These are phyloP conservation scores for Lindgomyces ingoldianus DNA, from an alignment of 495 filamentous ascomycete species.

Conservation along the genomic window DNA sequence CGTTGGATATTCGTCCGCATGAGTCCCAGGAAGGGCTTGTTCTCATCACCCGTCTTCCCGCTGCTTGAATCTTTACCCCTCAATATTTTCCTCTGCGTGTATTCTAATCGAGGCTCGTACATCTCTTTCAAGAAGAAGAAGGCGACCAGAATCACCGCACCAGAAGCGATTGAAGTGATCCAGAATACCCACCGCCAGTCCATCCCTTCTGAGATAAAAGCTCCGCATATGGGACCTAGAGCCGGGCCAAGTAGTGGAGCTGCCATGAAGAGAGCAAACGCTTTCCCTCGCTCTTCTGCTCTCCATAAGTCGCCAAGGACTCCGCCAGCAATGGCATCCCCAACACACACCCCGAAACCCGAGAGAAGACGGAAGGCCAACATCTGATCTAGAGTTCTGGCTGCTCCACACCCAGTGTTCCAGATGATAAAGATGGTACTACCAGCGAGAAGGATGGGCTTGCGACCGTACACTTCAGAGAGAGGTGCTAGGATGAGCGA, in stretches of 20 bases:
- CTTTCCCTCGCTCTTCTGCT: conserved; percentile 49
- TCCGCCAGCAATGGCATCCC: conserved; percentile 53
- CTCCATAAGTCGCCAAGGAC: conserved; percentile 56
- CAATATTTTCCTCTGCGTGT: no score
- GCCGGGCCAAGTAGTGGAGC: conserved; percentile 56
- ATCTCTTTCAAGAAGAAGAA: conserved; percentile 2
- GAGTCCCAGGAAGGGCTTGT: conserved; percentile 32
- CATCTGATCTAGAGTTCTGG: conserved; percentile 51
- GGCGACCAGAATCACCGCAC: conserved; percentile 31
- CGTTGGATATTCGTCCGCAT: conserved; percentile 22
- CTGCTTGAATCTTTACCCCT: neutral
- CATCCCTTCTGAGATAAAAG: conserved; percentile 52
- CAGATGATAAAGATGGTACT: conserved; percentile 58
- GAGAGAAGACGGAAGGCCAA: conserved; percentile 60
- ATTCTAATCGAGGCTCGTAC: conserved; percentile 45
- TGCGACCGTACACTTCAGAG: conserved; percentile 64
- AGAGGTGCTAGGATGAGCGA: conserved; percentile 62
- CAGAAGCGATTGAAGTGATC: conserved; percentile 47
- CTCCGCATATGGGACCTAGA: conserved; percentile 58
- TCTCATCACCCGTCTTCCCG: neutral
- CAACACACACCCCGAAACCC: conserved; percentile 52
- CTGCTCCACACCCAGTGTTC: conserved; percentile 55
- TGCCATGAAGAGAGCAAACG: conserved; percentile 53
- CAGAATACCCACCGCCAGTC: conserved; percentile 68
- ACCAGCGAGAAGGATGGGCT: conserved; percentile 52